Percentiles rank a stretch among this genome's conserved stretches.
Conservation (phyloP, 371 early-diverging fungal genomes). For the Scutellospora calospora region DNA sequence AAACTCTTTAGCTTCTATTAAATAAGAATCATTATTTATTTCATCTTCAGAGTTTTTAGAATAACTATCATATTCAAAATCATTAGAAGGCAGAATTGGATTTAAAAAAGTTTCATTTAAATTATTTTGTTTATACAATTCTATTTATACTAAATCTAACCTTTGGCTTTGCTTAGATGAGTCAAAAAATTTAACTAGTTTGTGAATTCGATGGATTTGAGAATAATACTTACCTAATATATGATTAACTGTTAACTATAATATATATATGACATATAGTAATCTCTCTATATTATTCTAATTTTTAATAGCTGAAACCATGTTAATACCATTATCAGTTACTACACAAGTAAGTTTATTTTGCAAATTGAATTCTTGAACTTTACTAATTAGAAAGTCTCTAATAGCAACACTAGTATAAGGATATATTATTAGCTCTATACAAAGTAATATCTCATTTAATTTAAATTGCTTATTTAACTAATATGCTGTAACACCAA, state of each 20-base stretch:
- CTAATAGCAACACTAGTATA: too few relatives aligned
- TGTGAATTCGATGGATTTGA: background rate
- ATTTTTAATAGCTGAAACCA: background rate
- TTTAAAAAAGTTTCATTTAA: too few relatives aligned
- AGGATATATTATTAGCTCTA: too few relatives aligned
- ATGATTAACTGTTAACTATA: background rate
- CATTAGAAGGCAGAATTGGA: too few relatives aligned
- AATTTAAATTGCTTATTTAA: background rate
- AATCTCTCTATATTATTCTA: background rate
- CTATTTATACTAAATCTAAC: background rate
- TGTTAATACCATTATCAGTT: background rate
- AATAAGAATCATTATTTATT: too few relatives aligned
- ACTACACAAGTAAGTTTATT: constrained; percentile 4
- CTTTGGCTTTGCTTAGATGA: constrained; percentile 9
- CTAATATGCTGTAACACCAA: background rate
- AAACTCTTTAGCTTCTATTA: too few relatives aligned
- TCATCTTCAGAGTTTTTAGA: too few relatives aligned
- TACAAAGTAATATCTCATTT: background rate
- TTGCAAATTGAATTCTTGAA: background rate
- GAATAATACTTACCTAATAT: background rate
- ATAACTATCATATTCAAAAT: too few relatives aligned
- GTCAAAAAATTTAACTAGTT: constrained; percentile 1
- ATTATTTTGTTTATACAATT: background rate
- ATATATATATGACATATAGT: background rate
- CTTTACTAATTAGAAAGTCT: background rate